Conservation (phyloP, 2,329 filamentous ascomycete species). For the Dothideomycetes sp. region DNA sequence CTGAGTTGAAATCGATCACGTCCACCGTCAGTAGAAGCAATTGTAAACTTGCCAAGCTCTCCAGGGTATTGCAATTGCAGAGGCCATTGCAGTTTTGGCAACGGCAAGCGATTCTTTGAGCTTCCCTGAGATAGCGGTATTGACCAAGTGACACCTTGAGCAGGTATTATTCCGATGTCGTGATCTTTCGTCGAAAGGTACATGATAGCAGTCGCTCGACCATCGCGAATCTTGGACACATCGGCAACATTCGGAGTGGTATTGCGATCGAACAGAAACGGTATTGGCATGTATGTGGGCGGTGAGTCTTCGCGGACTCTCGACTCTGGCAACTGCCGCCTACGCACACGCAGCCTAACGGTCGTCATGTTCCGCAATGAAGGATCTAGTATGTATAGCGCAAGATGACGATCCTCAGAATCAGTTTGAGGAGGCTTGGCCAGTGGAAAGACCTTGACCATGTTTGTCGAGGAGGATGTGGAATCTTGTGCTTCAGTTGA, state of each 20-base stretch:
- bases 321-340: not conserved
- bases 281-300: conserved; percentile 7
- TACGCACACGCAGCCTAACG: conserved; percentile 6
- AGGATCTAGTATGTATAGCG: conserved; percentile 4
- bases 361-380: conserved; percentile 6
- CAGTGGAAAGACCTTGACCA: conserved; percentile 5
- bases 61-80: conserved; percentile 3
- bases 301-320: not conserved
- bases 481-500: conserved; percentile 16
- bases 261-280: conserved; percentile 6
- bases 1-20: conserved; percentile 23
- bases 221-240: conserved; percentile 9
- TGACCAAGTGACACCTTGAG: conserved; percentile 9
- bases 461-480: not conserved
- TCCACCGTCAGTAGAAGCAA: conserved; percentile 19
- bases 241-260: conserved; percentile 9
- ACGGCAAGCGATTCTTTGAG: no score
- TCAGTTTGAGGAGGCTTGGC: not conserved
- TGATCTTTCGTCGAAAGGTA: not conserved
- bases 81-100: not conserved
- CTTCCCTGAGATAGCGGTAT: not conserved
- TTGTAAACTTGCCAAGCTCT: conserved; percentile 18
- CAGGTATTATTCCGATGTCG: conserved; percentile 9
- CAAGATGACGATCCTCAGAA: not conserved
- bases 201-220: not conserved